A percentile compares a stretch with the other conserved stretches of the same genome.
These are phyloP conservation scores for Parmelia sp. DNA, from an alignment of 495 filamentous ascomycete genomes.

Conservation along the genomic window DNA sequence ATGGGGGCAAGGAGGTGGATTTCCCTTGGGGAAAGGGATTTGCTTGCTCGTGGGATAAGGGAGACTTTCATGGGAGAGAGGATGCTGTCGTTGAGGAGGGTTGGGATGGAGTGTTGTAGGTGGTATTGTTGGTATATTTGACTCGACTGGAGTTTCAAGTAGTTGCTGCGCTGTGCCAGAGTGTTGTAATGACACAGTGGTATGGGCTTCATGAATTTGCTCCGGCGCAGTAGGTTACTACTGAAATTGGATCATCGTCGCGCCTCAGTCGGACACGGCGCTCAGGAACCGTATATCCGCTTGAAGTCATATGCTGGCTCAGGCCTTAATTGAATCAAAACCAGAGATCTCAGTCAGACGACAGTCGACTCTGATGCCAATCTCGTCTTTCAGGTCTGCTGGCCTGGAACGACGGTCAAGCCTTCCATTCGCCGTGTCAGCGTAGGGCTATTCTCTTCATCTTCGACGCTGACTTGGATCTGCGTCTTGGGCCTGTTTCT, in stretches of 20 bases:
- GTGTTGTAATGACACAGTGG: background rate
- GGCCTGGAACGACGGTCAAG: slow-evolving; percentile 22
- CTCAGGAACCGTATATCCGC: background rate
- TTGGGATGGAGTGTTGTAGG: background rate
- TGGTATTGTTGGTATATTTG: background rate
- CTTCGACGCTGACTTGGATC: slow-evolving; percentile 50
- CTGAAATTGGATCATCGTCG: background rate
- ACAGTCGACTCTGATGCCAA: background rate
- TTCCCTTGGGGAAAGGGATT: no score
- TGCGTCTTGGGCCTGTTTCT: slow-evolving; percentile 78
- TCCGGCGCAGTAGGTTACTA: background rate
- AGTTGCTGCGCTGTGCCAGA: background rate
- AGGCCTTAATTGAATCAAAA: background rate
- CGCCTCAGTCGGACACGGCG: background rate
- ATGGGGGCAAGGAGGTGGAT: no score
- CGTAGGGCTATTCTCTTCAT: slow-evolving; percentile 49
- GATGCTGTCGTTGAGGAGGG: background rate
- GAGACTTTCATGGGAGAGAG: no score
- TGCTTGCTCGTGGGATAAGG: no score
- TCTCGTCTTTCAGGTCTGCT: background rate
- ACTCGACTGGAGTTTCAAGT: background rate
- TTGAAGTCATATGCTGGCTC: background rate
- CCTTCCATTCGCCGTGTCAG: slow-evolving; percentile 51
- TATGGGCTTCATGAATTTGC: background rate
- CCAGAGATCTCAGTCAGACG: background rate